Evolutionary conservation across 31 red algal genomes (phyloP).

Genomic region (Asparagopsis taxiformis): DNA sequence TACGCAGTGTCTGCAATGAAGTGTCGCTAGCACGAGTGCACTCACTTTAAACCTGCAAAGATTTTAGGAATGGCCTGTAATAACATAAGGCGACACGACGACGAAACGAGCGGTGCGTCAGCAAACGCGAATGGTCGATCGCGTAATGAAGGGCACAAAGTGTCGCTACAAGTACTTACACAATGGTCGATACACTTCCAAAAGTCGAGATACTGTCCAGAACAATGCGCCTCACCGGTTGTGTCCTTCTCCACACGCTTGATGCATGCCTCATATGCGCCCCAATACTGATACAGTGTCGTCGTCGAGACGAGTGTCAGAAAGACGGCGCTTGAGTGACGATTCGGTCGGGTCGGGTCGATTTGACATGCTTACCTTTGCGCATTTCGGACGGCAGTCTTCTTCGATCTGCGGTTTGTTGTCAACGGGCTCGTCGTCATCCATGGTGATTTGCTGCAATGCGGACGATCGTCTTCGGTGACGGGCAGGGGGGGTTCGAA

Average conservation of each 20-base stretch:
- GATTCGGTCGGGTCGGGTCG: too few species aligned
- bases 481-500: not conserved
- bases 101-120: too few species aligned
- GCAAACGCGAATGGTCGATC: too few species aligned
- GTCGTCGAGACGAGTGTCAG: not conserved
- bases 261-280: slow-evolving; percentile 92
- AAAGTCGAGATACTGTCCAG: slow-evolving; percentile 99
- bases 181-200: slow-evolving; percentile 95
- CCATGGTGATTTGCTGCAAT: slow-evolving; percentile 15
- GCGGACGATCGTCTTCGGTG: not conserved
- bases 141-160: too few species aligned
- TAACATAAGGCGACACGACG: not conserved
- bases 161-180: too few species aligned
- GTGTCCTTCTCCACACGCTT: slow-evolving; percentile 83
- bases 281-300: slow-evolving; percentile 54
- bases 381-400: slow-evolving; percentile 87
- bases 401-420: slow-evolving; percentile 90
- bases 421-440: slow-evolving; percentile 92
- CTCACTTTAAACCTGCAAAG: slow-evolving; percentile 57
- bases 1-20: not conserved
- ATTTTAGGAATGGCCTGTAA: slow-evolving; percentile 64
- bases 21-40: not conserved
- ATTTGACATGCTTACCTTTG: slow-evolving; percentile 61
- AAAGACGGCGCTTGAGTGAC: not conserved
- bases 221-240: slow-evolving; percentile 97